These are phyloP conservation scores for Oryza brachyantha DNA, from an alignment of 176 grass and related monocot genomes.

Conservation along the genomic window DNA sequence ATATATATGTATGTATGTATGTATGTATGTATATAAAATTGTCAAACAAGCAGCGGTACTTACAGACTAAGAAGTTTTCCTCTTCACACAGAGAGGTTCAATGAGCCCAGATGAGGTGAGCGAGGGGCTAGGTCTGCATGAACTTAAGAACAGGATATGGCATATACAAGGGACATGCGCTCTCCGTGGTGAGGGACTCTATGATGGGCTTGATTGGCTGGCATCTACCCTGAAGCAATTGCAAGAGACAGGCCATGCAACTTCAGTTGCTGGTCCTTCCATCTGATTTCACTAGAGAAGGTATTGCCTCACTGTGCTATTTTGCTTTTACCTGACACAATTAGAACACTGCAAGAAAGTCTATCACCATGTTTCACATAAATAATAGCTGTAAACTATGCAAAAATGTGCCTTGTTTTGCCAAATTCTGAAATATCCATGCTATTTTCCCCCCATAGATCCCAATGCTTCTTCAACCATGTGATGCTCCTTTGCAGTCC, in stretches of 20 bases:
- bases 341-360: neutral
- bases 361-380: no score
- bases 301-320: neutral
- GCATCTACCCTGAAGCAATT: conserved; percentile 73
- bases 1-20: no score
- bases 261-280: conserved; percentile 65
- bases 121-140: conserved; percentile 65
- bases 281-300: conserved; percentile 34
- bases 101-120: conserved; percentile 80
- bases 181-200: conserved; percentile 77
- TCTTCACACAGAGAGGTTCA: conserved; percentile 52
- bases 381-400: neutral
- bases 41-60: neutral
- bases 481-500: neutral
- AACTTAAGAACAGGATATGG: conserved; percentile 70
- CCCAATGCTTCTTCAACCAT: neutral
- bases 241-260: conserved; percentile 55
- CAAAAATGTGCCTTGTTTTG: neutral
- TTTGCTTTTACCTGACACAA: neutral
- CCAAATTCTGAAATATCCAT: neutral
- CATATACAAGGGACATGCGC: conserved; percentile 91
- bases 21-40: neutral
- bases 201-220: conserved; percentile 92
- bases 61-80: neutral
- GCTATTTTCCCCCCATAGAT: conserved; percentile 9